Evolutionary conservation across 108 stramenopile genomes (phyloP).

Genomic region (Craspedostauros australis): DNA sequence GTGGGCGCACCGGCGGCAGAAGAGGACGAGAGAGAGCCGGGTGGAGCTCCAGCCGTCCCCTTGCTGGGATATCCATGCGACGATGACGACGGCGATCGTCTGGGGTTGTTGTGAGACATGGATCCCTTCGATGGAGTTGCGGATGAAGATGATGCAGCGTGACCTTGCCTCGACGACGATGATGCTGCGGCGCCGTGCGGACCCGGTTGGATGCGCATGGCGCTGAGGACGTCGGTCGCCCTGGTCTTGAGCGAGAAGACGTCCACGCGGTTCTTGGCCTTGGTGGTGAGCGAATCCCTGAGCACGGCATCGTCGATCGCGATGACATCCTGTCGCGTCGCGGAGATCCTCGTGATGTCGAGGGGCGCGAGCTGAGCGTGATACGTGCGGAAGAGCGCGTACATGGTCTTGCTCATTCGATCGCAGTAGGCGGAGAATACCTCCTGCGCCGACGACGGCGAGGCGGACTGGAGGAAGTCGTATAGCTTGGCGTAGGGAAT

Average conservation of each 20-base stretch:
- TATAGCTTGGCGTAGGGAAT: conserved; percentile 83
- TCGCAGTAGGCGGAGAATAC: conserved; percentile 89
- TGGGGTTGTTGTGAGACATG: conserved; percentile 22
- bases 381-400: conserved; percentile 92
- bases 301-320: conserved; percentile 90
- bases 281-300: conserved; percentile 82
- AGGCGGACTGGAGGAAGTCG: conserved; percentile 85
- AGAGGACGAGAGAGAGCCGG: no score
- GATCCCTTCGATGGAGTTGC: no score
- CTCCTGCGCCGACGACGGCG: conserved; percentile 86
- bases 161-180: no score
- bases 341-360: conserved; percentile 72
- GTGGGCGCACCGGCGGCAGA: no score
- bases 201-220: background rate
- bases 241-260: conserved; percentile 86
- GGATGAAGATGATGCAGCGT: no score
- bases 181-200: no score
- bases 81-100: no score
- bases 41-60: conserved; percentile 35
- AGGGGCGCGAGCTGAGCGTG: conserved; percentile 87
- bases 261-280: conserved; percentile 91
- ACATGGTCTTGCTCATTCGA: conserved; percentile 90
- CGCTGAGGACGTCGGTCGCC: conserved; percentile 30
- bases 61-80: no score
- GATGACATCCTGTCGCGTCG: conserved; percentile 89